Base-by-base conservation (phyloP, 2,329 filamentous ascomycete genomes). In the Aspergillus cejpii region DNA sequence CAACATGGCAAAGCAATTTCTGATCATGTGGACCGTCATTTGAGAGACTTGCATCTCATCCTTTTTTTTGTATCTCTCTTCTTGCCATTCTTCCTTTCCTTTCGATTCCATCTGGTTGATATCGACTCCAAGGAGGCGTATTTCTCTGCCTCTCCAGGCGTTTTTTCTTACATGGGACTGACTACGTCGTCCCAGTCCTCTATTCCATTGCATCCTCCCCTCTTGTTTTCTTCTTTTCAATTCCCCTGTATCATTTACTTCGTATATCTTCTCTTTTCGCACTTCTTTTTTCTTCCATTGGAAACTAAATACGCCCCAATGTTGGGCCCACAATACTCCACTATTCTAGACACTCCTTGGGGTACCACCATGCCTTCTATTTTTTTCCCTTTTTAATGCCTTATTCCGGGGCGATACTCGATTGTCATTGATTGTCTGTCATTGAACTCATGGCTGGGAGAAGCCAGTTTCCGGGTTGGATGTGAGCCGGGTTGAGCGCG, bases 21-120 rank as follows among this genome's bases (percentile, higher is more conserved):
- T 38, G 49, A 46, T 49, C 49, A 43, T 48, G 43, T 49, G 37
- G 40, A 49, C 48, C 26, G 43, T 54, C 49, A 43, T 49, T 55
- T 47, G 36, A 28, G 44, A 40, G 11, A 37, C 38, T 41, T 40
- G 31, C 20, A 19, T 21, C 40, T 14, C 39, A 37, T 38, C 37
- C 41, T 47, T 50, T 38, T 45, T 41, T 48, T 6, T 51, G 43
- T 45, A 39, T 20, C 26, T 43, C 27, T 31, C 28, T 19, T 41
- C 26, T 24, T 24, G 23, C 23, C 23, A 24, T 24, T 43, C 12
- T 28, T 43, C 43, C 19, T 37, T 20, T 26, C 27, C 11, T 29
- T 21, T 36, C 39, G 6, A 14, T 34, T 23, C 8, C 14, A 14
- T 27, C 19, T 39, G 24, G 31, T 37, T 41, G 24, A 20, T 34